Base-by-base conservation (phyloP, 179 eudicot species). In the Beta corolliflora region DNA sequence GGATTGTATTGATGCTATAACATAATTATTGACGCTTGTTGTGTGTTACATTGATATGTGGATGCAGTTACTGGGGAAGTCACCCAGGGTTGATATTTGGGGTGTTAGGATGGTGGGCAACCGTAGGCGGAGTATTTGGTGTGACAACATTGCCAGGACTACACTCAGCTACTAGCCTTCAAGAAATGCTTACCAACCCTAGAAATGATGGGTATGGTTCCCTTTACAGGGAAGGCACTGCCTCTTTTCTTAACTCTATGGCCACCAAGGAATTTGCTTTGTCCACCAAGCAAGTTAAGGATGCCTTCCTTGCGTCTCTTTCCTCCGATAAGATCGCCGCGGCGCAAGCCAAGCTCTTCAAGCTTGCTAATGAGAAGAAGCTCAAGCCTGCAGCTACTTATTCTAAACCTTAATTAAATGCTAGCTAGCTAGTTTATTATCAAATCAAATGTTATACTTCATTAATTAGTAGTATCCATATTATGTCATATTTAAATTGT, bases 161-260 rank as follows among this genome's bases (percentile, higher is more conserved):
- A 41, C 88, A 83, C 44, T n/a, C 83, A 31, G 55, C 31, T 87
- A 16, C 85, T 45, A 91, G 86, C 81, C 81, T 95, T 36, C 84
- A 89, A 64, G 81, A 94, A 76, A 93, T 93, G 3, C 93, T 95
- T 5, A 86, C 86, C 55, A 91, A 87, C 85, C 82, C 91, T 31
- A 88, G 88, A 15, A 71, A 78, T 0, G 94, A 92, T 55, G 97
- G 92, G 14, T 76, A 86, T 63, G 89, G 91, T 4, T 87, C 90
- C 23, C 97, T 95, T 18, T 94, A 94, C 84, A 82, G 98, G 15
- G 97, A 95, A 86, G 99, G 92, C 15, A 88, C 97, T 0, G 99
- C 98, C 72, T 85, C 99, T 7, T 79, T 88, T 65, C 92, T 95
- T 29, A 95, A 95, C 90, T 90, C 98, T 23, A 73, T 92, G 90